These are phyloP conservation scores for Dionaea muscipula DNA, from an alignment of 179 eudicot species.

Conservation along the genomic window DNA sequence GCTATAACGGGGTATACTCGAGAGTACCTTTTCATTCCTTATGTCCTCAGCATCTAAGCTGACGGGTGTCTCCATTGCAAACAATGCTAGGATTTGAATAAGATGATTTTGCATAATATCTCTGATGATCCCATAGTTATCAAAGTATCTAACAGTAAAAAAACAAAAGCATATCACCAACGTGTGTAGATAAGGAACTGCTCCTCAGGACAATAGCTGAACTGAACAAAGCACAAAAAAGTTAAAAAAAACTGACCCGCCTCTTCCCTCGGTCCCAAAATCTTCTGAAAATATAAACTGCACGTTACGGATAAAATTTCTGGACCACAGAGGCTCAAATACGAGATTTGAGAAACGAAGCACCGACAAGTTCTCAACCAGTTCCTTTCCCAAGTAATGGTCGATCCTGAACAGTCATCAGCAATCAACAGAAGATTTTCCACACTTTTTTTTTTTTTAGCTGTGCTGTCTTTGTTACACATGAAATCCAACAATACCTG, in stretches of 20 bases:
- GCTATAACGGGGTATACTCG: neutral
- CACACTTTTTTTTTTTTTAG: neutral
- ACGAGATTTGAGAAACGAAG: conserved; percentile 93
- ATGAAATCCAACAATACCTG: conserved; percentile 25
- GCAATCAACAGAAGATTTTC: no score
- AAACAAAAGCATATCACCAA: neutral
- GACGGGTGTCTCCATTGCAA: conserved; percentile 94
- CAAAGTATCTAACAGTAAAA: conserved; percentile 43
- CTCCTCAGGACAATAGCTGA: no score
- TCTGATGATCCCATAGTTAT: conserved; percentile 75
- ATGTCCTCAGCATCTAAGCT: conserved; percentile 83
- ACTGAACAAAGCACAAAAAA: no score
- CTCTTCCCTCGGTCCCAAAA: conserved; percentile 69
- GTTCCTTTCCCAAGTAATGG: conserved; percentile 79
- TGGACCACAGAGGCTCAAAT: conserved; percentile 79
- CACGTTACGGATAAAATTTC: conserved; percentile 69
- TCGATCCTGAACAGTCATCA: conserved; percentile 47
- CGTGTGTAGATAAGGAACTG: neutral
- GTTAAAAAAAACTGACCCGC: conserved; percentile 35
- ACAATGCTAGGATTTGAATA: conserved; percentile 67
- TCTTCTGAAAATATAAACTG: conserved; percentile 84
- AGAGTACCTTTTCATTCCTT: conserved; percentile 70
- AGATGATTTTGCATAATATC: conserved; percentile 91
- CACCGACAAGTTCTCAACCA: conserved; percentile 73
- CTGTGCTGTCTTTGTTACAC: neutral